A percentile compares a stretch with the other conserved stretches of the same genome.
phyloP scores from a whole-genome alignment of 345 rosid species.

The Hibiscus syriacus region DNA sequence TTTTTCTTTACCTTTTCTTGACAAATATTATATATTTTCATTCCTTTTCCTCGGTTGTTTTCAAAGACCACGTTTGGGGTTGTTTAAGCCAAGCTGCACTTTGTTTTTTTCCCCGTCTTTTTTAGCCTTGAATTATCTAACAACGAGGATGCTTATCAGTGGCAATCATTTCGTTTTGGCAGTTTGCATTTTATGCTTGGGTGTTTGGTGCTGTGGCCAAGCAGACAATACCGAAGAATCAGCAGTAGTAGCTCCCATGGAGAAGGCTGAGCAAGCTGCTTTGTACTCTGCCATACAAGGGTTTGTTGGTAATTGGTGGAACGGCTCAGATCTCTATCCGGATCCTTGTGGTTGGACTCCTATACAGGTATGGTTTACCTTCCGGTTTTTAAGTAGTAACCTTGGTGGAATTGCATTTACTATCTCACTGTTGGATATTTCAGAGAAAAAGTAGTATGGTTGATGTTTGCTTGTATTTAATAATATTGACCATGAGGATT shows the following conservation, averaged over 20 bases:
- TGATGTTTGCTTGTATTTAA: background rate
- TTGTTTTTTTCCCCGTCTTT: background rate
- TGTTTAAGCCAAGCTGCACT: background rate
- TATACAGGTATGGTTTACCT: constrained; percentile 50
- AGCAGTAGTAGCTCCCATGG: constrained; percentile 59
- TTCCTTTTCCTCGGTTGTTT: constrained; percentile 12
- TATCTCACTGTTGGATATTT: constrained; percentile 11
- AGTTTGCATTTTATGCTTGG: constrained; percentile 31
- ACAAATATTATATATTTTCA: background rate
- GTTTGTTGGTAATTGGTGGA: constrained; percentile 83
- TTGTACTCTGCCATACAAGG: constrained; percentile 76
- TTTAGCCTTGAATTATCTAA: background rate
- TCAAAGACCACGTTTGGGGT: background rate
- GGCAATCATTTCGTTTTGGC: constrained; percentile 19
- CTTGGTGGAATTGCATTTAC: background rate
- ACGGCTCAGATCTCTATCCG: constrained; percentile 85
- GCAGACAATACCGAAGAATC: constrained; percentile 33
- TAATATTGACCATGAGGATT: background rate
- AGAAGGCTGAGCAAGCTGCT: constrained; percentile 55
- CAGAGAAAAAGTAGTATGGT: background rate
- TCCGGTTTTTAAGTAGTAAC: background rate
- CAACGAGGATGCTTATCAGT: constrained; percentile 14
- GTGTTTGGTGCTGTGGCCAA: constrained; percentile 29
- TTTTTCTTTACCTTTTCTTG: constrained; percentile 10
- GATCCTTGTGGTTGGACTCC: constrained; percentile 99